These are phyloP conservation scores for Lotmaria passim DNA, from an alignment of 208 protist genomes.

Conservation along the genomic window DNA sequence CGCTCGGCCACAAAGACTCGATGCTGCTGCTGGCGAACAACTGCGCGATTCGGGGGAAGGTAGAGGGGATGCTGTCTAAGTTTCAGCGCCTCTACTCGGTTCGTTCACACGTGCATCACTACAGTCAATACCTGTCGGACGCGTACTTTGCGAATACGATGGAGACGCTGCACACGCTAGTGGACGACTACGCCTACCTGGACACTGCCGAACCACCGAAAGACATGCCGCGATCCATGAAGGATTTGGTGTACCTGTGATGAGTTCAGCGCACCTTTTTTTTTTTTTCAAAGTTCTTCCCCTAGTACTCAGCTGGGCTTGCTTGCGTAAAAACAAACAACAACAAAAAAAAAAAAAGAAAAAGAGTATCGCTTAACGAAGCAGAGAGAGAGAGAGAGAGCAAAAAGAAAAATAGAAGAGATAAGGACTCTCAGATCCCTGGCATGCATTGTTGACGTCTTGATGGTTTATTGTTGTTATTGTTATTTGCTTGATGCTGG, in stretches of 20 bases:
- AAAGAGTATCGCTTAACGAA: no score
- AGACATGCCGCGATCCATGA: conserved; percentile 77
- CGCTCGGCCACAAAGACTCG: conserved; percentile 89
- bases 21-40: conserved; percentile 95
- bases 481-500: no score
- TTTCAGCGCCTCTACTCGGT: conserved; percentile 93
- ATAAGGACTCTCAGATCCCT: no score
- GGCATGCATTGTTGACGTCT: no score
- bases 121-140: conserved; percentile 87
- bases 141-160: conserved; percentile 81
- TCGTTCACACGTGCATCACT: conserved; percentile 94
- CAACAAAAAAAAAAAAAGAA: no score
- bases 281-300: conserved; percentile 9
- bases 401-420: no score
- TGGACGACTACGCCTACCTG: conserved; percentile 89
- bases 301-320: no score
- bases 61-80: conserved; percentile 74
- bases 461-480: no score
- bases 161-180: conserved; percentile 69
- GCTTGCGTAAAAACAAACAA: no score
- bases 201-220: conserved; percentile 54
- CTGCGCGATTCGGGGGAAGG: conserved; percentile 83
- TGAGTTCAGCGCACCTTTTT: background rate
- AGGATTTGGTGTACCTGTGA: conserved; percentile 83
- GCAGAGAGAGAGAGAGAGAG: no score